phyloP scores from a whole-genome alignment of 768 basidiomycete genomes.

The Russula abietina region DNA sequence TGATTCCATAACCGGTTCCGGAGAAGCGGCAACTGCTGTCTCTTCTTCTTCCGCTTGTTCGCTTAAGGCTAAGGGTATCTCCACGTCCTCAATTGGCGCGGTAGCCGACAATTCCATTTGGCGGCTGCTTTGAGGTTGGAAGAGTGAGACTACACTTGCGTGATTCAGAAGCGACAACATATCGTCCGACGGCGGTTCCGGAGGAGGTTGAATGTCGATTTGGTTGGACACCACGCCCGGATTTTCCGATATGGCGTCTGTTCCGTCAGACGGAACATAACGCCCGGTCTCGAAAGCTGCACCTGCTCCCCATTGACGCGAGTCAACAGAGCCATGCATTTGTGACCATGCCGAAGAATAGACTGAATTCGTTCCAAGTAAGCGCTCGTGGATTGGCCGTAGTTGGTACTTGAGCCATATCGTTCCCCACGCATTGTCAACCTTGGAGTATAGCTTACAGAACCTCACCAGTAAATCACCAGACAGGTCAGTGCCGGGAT shows the following conservation, averaged over 20 bases:
- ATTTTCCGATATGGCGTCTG: neutral
- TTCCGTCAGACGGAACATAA: neutral
- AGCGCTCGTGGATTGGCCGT: neutral
- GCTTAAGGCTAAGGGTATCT: neutral
- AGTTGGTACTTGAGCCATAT: conserved; percentile 5
- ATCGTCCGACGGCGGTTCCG: neutral
- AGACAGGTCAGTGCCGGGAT: neutral
- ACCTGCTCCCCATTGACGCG: neutral
- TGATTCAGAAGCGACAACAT: too few relatives aligned
- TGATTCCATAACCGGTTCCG: neutral
- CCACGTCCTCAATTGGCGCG: neutral
- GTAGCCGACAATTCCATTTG: neutral
- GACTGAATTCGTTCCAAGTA: neutral
- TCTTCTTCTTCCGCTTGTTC: neutral
- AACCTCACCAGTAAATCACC: neutral
- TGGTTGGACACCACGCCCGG: neutral
- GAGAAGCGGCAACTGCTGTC: neutral
- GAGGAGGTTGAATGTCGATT: neutral
- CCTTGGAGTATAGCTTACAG: conserved; percentile 3
- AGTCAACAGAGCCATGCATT: neutral
- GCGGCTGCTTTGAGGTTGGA: neutral
- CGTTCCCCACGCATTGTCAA: neutral
- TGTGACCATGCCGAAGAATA: conserved; percentile 1
- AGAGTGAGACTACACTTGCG: neutral
- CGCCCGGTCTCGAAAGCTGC: neutral